A percentile compares a stretch with the other conserved stretches of the same genome.
Conservation (phyloP, 352 stramenopile species). For the Pythium plurisporium region DNA sequence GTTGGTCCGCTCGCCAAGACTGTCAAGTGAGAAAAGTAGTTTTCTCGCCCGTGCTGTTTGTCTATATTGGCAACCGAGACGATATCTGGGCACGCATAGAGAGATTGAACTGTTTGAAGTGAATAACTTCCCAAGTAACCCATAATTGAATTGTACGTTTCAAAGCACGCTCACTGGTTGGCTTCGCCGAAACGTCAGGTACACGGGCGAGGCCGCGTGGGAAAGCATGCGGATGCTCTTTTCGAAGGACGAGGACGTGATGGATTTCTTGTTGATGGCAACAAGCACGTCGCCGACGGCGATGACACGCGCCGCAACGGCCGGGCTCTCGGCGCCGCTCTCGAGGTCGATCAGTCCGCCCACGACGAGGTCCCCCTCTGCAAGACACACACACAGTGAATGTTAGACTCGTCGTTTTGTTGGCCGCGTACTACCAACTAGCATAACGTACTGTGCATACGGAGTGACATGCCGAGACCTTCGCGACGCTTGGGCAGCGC, state of each 20-base stretch:
- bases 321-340: constrained; percentile 74
- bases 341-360: constrained; percentile 82
- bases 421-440: no score
- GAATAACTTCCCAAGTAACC: constrained; percentile 10
- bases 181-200: constrained; percentile 74
- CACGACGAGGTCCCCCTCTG: constrained; percentile 75
- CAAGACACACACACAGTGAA: neutral
- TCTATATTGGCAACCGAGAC: no score
- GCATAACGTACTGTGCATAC: constrained; percentile 84
- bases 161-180: constrained; percentile 63
- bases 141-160: neutral
- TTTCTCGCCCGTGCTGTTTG: no score
- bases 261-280: constrained; percentile 86
- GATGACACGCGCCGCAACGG: constrained; percentile 72
- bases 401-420: no score
- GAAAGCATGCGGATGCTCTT: constrained; percentile 83
- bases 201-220: constrained; percentile 72
- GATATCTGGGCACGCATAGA: no score
- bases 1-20: constrained; percentile 23
- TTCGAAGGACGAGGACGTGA: constrained; percentile 82
- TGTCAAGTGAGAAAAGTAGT: neutral
- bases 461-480: constrained; percentile 78
- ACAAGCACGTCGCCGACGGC: constrained; percentile 71
- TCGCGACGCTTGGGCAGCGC: constrained; percentile 74
- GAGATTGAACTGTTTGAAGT: no score